A percentile compares a stretch with the other conserved stretches of the same genome.
These are phyloP conservation scores for Trametes sanguinea DNA, from an alignment of 768 basidiomycete genomes.

Conservation along the genomic window DNA sequence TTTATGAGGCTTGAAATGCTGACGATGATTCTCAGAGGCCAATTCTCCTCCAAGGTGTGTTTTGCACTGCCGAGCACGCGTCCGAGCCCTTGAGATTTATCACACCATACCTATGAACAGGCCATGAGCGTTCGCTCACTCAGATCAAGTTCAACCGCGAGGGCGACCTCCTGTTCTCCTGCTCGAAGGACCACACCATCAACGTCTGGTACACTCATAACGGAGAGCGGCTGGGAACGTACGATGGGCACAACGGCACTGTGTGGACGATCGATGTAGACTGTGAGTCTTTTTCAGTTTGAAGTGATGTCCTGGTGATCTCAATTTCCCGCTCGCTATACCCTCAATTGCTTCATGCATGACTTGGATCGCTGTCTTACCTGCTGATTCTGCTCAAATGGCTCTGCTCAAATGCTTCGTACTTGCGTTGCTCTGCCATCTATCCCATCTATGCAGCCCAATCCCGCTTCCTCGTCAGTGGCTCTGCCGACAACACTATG, in stretches of 20 bases:
- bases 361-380: not conserved
- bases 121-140: constrained; percentile 95
- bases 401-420: not conserved
- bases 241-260: constrained; percentile 92
- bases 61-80: not conserved
- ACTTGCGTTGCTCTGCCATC: not conserved
- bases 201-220: constrained; percentile 99
- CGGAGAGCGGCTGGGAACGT: constrained; percentile 95
- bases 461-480: constrained; percentile 85
- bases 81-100: not conserved
- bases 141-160: constrained; percentile 98
- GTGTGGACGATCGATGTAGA: constrained; percentile 98
- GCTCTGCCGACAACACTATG: constrained; percentile 92
- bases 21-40: constrained; percentile 31
- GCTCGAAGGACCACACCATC: constrained; percentile 92
- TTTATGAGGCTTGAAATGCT: not conserved
- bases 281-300: constrained; percentile 53
- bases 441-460: constrained; percentile 51
- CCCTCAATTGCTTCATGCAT: no score
- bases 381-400: not conserved
- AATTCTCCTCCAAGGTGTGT: constrained; percentile 38
- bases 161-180: constrained; percentile 94
- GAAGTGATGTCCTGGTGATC: no score
- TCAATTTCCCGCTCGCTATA: no score
- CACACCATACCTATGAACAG: constrained; percentile 40